Conservation (phyloP, 768 basidiomycete genomes). For the Pulveroboletus ravenelii region DNA sequence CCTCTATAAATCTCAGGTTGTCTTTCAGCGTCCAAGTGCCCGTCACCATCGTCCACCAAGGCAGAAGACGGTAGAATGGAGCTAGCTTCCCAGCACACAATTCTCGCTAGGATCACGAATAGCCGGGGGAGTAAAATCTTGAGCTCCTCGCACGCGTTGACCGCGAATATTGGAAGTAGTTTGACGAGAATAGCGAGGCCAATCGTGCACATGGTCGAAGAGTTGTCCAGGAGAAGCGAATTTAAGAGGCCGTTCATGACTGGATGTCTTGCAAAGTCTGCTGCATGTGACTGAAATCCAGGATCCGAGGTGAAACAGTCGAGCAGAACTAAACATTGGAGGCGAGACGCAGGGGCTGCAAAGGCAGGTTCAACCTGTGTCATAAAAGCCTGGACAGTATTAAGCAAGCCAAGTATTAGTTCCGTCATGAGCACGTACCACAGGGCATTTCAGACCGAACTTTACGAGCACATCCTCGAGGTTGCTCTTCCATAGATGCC, state of each 20-base stretch:
- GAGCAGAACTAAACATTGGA: constrained; percentile 67
- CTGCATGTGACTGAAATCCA: constrained; percentile 45
- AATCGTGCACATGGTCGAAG: constrained; percentile 63
- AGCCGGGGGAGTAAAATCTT: constrained; percentile 59
- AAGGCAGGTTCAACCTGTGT: constrained; percentile 64
- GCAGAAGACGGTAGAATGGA: constrained; percentile 28
- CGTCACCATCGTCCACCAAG: constrained; percentile 33
- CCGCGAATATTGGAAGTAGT: constrained; percentile 69
- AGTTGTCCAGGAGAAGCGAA: constrained; percentile 70
- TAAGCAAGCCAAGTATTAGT: constrained; percentile 8
- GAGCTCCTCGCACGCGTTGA: constrained; percentile 52
- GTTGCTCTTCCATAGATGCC: constrained; percentile 70
- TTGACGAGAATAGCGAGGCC: constrained; percentile 63
- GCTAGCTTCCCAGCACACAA: constrained; percentile 68
- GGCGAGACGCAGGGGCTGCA: constrained; percentile 50
- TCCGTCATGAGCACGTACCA: constrained; percentile 44
- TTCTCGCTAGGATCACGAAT: constrained; percentile 62
- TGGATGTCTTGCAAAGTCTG: constrained; percentile 53
- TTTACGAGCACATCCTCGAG: constrained; percentile 69
- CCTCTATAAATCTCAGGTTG: constrained; percentile 29
- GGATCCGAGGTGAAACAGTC: constrained; percentile 55
- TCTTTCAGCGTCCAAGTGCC: not conserved
- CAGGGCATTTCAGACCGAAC: constrained; percentile 57
- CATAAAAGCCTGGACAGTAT: constrained; percentile 54
- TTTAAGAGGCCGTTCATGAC: constrained; percentile 61